phyloP scores from a whole-genome alignment of 108 stramenopile genomes.

The Poteriospumella lacustris region DNA sequence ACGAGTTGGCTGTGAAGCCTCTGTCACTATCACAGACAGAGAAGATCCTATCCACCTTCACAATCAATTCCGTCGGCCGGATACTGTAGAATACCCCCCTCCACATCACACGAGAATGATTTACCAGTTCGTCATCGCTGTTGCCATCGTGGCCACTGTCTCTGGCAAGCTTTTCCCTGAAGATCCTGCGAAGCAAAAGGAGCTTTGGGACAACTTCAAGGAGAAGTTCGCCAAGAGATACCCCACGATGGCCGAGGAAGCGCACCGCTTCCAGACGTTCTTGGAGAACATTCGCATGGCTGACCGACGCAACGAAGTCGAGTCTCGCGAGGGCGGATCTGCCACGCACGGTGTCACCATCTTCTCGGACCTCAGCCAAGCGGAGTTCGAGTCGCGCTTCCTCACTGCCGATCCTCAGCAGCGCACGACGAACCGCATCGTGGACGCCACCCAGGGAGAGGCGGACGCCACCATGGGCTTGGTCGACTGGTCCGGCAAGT shows the following conservation, averaged over 20 bases:
- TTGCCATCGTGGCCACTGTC: not conserved
- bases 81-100: too few species aligned
- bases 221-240: not conserved
- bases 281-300: not conserved
- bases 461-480: not conserved
- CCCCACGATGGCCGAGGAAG: constrained; percentile 18
- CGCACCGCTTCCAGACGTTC: not conserved
- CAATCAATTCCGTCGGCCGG: too few species aligned
- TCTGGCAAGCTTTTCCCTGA: not conserved
- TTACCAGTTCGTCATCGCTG: not conserved
- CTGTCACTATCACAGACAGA: too few species aligned
- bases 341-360: constrained; percentile 22
- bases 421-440: not conserved
- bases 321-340: not conserved
- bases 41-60: too few species aligned
- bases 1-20: too few species aligned
- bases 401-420: not conserved
- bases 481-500: constrained; percentile 29
- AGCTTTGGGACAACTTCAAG: constrained; percentile 20
- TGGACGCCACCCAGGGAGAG: too few species aligned
- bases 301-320: not conserved
- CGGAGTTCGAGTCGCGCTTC: constrained; percentile 7
- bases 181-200: constrained; percentile 4
- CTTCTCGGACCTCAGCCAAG: constrained; percentile 26
- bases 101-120: too few species aligned